Conservation (phyloP, 202 grass and related monocot species). For the Brachypodium distachyon region DNA sequence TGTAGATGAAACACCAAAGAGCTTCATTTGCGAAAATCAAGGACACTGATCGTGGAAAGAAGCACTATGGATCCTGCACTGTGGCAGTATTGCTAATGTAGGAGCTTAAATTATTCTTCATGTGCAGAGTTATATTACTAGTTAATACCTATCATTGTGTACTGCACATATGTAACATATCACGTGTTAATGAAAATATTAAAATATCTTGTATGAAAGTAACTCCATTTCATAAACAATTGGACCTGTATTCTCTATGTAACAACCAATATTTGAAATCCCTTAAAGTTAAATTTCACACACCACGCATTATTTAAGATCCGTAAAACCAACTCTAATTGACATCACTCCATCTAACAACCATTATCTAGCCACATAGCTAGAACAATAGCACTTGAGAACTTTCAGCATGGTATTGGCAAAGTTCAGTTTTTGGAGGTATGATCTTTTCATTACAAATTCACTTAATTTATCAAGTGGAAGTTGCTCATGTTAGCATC, state of each 20-base stretch:
- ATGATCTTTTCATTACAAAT: neutral
- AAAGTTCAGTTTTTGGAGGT: neutral
- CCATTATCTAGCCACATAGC: neutral
- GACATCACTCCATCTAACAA: neutral
- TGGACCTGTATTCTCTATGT: neutral
- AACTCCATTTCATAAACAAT: neutral
- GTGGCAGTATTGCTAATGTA: no score
- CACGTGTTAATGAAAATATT: no score
- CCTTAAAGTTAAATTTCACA: neutral
- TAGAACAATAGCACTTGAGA: neutral
- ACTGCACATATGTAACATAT: no score
- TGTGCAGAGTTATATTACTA: no score
- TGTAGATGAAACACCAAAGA: no score
- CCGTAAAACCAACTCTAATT: neutral
- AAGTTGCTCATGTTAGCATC: neutral
- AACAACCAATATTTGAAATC: neutral
- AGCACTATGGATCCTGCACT: no score
- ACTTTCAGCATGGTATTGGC: neutral
- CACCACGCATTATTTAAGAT: neutral
- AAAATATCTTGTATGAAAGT: no score
- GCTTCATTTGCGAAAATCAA: no score
- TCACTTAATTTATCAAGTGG: neutral
- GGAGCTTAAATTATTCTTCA: no score
- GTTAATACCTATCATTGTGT: no score
- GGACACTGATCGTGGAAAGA: no score